These are phyloP conservation scores for Trametopsis cervina DNA, from an alignment of 768 basidiomycete species.

Conservation along the genomic window DNA sequence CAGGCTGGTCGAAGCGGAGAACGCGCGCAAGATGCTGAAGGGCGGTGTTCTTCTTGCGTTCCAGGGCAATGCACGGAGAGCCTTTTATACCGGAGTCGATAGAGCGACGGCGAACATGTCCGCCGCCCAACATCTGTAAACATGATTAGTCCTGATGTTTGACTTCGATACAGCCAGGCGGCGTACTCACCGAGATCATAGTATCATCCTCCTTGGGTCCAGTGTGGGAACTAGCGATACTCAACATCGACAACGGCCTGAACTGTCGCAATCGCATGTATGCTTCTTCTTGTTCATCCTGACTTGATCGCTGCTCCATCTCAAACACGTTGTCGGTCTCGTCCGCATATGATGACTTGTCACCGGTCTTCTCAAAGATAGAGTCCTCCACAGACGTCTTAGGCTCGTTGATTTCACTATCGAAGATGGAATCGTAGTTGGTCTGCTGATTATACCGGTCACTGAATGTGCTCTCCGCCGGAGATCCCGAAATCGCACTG, in stretches of 20 bases:
- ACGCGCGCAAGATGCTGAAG: constrained; percentile 27
- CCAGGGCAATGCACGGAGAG: constrained; percentile 62
- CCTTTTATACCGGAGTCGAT: constrained; percentile 58
- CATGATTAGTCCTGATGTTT: too few relatives aligned
- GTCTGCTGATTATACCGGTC: constrained; percentile 27
- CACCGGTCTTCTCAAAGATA: constrained; percentile 48
- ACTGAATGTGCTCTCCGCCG: constrained; percentile 36
- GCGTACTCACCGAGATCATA: constrained; percentile 62
- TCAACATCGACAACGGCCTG: constrained; percentile 60
- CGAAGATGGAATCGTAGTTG: constrained; percentile 64
- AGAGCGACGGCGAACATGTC: constrained; percentile 63
- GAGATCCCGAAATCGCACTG: constrained; percentile 59
- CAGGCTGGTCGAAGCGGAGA: constrained; percentile 16
- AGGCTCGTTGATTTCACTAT: constrained; percentile 29
- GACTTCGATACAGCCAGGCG: too few relatives aligned
- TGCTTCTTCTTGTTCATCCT: constrained; percentile 25
- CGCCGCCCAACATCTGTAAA: constrained; percentile 73
- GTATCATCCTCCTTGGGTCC: constrained; percentile 68
- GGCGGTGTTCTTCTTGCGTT: constrained; percentile 51
- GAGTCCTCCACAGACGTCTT: constrained; percentile 22
- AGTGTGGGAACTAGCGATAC: constrained; percentile 39
- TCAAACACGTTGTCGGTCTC: constrained; percentile 57
- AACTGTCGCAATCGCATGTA: constrained; percentile 44
- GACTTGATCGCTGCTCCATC: constrained; percentile 32
- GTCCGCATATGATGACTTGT: constrained; percentile 37